Percentiles rank a stretch among this genome's conserved stretches.
These are phyloP conservation scores for Inonotus obliquus DNA, from an alignment of 1,284 basidiomycete genomes.

Conservation along the genomic window DNA sequence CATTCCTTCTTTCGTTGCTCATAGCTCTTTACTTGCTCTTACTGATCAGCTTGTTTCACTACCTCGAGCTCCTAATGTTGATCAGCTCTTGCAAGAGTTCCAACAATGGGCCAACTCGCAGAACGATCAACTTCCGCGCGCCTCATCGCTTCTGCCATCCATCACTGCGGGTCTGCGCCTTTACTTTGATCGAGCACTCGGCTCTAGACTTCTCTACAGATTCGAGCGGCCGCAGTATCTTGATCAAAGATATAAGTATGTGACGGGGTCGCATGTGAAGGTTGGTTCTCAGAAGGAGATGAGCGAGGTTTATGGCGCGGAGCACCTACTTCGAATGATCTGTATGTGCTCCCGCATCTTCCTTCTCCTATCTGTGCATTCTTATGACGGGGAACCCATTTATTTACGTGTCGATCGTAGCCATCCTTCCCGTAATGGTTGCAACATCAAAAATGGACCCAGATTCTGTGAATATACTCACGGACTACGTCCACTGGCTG, in stretches of 20 bases:
- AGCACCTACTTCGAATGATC: conserved; percentile 89
- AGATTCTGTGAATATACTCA: conserved; percentile 78
- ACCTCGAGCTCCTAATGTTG: conserved; percentile 79
- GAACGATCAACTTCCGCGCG: conserved; percentile 58
- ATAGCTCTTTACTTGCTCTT: neutral
- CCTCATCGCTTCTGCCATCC: conserved; percentile 63
- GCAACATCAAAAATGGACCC: conserved; percentile 88
- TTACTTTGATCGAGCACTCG: conserved; percentile 92
- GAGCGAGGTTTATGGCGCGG: conserved; percentile 90
- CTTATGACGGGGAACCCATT: neutral
- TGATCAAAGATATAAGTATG: conserved; percentile 72
- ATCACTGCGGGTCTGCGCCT: conserved; percentile 86
- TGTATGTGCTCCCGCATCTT: conserved; percentile 48
- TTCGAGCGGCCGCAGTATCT: conserved; percentile 94
- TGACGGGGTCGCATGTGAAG: conserved; percentile 64
- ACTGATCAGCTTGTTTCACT: conserved; percentile 73
- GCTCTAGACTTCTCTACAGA: conserved; percentile 88
- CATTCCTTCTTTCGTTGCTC: neutral
- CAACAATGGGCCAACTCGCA: conserved; percentile 54
- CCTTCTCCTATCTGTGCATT: no score
- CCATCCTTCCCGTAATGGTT: conserved; percentile 78
- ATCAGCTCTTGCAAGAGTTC: conserved; percentile 79
- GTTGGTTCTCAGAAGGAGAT: conserved; percentile 78
- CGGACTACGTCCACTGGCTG: conserved; percentile 89
- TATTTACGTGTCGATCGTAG: conserved; percentile 32